Conservation (phyloP, 2,329 filamentous ascomycete species). For the Verticillium tricorpus region DNA sequence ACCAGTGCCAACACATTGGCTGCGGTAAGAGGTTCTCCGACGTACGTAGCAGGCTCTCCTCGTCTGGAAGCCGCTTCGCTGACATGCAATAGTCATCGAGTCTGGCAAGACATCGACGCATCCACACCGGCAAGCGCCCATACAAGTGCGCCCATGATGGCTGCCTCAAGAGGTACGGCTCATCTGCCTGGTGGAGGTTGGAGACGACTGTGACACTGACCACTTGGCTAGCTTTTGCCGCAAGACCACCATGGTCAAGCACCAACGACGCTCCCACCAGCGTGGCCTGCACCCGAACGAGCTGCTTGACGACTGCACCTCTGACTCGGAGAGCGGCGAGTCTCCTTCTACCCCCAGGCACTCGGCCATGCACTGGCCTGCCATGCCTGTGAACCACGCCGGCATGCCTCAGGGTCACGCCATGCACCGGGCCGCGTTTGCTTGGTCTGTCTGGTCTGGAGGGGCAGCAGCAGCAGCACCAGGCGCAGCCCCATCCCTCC, state of each 20-base stretch:
- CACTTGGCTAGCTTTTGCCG: constrained; percentile 55
- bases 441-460: too few relatives aligned
- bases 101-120: constrained; percentile 59
- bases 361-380: constrained; percentile 44
- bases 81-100: constrained; percentile 53
- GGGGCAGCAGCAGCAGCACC: constrained; percentile 25
- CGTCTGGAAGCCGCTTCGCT: constrained; percentile 15
- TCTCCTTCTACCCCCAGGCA: constrained; percentile 55
- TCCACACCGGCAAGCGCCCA: constrained; percentile 63
- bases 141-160: constrained; percentile 59
- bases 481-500: constrained; percentile 1
- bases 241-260: constrained; percentile 68
- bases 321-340: constrained; percentile 54
- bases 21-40: constrained; percentile 69
- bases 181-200: background rate
- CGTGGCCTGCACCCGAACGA: constrained; percentile 53
- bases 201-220: background rate
- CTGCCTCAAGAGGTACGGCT: constrained; percentile 54
- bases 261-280: constrained; percentile 58
- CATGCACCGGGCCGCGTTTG: constrained; percentile 47
- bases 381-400: constrained; percentile 33
- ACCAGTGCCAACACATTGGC: constrained; percentile 60
- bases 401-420: constrained; percentile 30
- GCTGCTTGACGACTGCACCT: constrained; percentile 47
- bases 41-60: constrained; percentile 37